phyloP scores from a whole-genome alignment of 2,329 filamentous ascomycete genomes.

The Cercospora brassicicola region DNA sequence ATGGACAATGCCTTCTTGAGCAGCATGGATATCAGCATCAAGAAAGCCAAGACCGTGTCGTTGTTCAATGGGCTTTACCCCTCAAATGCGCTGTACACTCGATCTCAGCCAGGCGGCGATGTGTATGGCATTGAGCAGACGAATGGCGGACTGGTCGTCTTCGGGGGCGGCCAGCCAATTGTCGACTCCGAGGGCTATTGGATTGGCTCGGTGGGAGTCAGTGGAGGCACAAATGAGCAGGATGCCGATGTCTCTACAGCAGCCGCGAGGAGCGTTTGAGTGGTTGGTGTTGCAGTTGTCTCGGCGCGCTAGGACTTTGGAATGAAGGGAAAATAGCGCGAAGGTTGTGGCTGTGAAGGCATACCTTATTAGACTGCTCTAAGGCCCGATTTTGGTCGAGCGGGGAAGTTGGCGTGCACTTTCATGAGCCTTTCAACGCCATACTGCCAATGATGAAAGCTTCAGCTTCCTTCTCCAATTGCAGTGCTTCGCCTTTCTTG shows the following conservation, averaged over 20 bases:
- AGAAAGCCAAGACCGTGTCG: slow-evolving; percentile 35
- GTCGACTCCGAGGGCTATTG: slow-evolving; percentile 32
- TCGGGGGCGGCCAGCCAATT: slow-evolving; percentile 34
- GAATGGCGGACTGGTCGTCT: slow-evolving; percentile 35
- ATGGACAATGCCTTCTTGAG: slow-evolving; percentile 37
- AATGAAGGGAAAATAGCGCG: neutral
- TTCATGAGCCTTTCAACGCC: slow-evolving; percentile 64
- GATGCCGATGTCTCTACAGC: slow-evolving; percentile 22
- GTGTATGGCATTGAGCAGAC: slow-evolving; percentile 32
- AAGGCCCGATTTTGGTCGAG: neutral
- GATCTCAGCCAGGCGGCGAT: slow-evolving; percentile 30
- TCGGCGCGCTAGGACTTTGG: neutral
- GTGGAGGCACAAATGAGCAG: slow-evolving; percentile 34
- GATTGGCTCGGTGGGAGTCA: slow-evolving; percentile 35
- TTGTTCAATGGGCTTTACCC: slow-evolving; percentile 35
- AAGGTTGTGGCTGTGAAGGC: neutral
- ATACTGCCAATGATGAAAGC: slow-evolving; percentile 68
- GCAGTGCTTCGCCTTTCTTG: slow-evolving; percentile 35
- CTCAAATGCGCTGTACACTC: slow-evolving; percentile 30
- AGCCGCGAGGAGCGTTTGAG: slow-evolving; percentile 5
- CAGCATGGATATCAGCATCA: slow-evolving; percentile 34
- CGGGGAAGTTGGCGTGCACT: neutral
- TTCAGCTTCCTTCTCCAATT: slow-evolving; percentile 57
- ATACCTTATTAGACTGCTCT: neutral
- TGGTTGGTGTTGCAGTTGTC: neutral